These are phyloP conservation scores for Helminthosporium solani DNA, from an alignment of 2,329 filamentous ascomycete species.

Conservation along the genomic window DNA sequence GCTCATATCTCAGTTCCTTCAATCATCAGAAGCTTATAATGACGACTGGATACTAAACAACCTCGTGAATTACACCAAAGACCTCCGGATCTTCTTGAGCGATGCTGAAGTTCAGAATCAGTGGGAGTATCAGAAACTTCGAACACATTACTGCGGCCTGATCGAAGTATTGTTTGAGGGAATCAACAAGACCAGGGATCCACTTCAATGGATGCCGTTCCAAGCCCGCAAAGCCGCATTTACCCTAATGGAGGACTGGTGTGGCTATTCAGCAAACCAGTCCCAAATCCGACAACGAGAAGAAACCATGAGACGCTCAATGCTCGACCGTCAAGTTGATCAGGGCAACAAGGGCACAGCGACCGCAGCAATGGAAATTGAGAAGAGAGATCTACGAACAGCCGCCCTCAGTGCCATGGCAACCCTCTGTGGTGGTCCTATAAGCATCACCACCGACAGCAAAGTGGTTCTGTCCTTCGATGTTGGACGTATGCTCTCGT, in stretches of 20 bases:
- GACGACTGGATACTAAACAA: constrained; percentile 92
- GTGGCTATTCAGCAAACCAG: constrained; percentile 92
- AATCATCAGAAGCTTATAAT: constrained; percentile 72
- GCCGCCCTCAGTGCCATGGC: constrained; percentile 96
- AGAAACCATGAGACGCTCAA: constrained; percentile 80
- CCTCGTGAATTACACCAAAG: constrained; percentile 84
- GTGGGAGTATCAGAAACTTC: constrained; percentile 87
- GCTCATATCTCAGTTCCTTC: constrained; percentile 85
- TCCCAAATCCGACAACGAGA: constrained; percentile 77
- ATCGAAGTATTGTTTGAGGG: constrained; percentile 92
- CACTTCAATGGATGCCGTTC: constrained; percentile 94
- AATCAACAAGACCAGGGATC: constrained; percentile 80
- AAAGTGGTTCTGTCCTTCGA: constrained; percentile 89
- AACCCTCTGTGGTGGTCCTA: constrained; percentile 77
- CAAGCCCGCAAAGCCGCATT: constrained; percentile 95
- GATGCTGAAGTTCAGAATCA: constrained; percentile 93
- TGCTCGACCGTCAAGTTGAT: constrained; percentile 74
- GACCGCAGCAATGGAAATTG: constrained; percentile 92
- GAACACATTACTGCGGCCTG: constrained; percentile 90
- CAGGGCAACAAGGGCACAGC: constrained; percentile 73
- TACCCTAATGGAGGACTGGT: constrained; percentile 98
- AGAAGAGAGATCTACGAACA: constrained; percentile 87
- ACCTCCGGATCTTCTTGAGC: constrained; percentile 90
- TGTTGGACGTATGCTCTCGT: constrained; percentile 85
- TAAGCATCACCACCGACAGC: constrained; percentile 85